A percentile compares a stretch with the other conserved stretches of the same genome.
Conservation (phyloP, 495 filamentous ascomycete species). For the Polyplosphaeria fusca region DNA sequence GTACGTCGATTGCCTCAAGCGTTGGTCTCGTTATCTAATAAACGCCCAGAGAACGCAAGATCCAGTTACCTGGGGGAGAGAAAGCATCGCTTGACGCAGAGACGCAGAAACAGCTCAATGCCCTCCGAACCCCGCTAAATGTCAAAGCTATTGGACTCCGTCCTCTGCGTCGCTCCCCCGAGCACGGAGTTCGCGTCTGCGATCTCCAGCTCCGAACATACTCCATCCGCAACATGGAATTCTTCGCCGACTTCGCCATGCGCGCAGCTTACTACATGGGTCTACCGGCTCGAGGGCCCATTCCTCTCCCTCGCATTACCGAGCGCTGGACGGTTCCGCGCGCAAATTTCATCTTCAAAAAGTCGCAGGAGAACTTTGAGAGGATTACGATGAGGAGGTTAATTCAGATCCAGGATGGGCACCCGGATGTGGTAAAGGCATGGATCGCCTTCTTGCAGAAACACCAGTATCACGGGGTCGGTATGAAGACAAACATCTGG, state of each 20-base stretch:
- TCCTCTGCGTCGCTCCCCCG: slow-evolving; percentile 70
- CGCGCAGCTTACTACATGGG: slow-evolving; percentile 92
- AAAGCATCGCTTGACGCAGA: slow-evolving; percentile 8
- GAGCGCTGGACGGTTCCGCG: slow-evolving; percentile 94
- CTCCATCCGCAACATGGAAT: slow-evolving; percentile 83
- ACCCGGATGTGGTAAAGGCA: slow-evolving; percentile 79
- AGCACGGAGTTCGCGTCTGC: slow-evolving; percentile 77
- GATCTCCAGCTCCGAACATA: slow-evolving; percentile 92
- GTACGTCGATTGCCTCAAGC: too few species aligned
- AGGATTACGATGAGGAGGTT: slow-evolving; percentile 79
- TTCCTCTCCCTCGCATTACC: slow-evolving; percentile 80
- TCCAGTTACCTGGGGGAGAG: slow-evolving; percentile 16
- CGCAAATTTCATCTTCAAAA: slow-evolving; percentile 90
- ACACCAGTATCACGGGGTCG: slow-evolving; percentile 87
- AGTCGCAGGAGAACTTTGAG: slow-evolving; percentile 97
- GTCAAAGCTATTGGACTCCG: slow-evolving; percentile 83
- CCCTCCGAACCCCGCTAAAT: slow-evolving; percentile 62
- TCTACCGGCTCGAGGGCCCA: slow-evolving; percentile 79
- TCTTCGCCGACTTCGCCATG: slow-evolving; percentile 92
- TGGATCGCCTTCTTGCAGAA: slow-evolving; percentile 92
- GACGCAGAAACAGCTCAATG: slow-evolving; percentile 29
- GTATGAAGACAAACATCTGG: slow-evolving; percentile 98
- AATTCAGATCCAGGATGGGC: slow-evolving; percentile 90
- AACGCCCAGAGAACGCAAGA: slow-evolving; percentile 22
- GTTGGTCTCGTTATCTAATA: too few species aligned